These are phyloP conservation scores for Diutina catenulata DNA, from an alignment of 1,139 yeast genomes.

Conservation along the genomic window DNA sequence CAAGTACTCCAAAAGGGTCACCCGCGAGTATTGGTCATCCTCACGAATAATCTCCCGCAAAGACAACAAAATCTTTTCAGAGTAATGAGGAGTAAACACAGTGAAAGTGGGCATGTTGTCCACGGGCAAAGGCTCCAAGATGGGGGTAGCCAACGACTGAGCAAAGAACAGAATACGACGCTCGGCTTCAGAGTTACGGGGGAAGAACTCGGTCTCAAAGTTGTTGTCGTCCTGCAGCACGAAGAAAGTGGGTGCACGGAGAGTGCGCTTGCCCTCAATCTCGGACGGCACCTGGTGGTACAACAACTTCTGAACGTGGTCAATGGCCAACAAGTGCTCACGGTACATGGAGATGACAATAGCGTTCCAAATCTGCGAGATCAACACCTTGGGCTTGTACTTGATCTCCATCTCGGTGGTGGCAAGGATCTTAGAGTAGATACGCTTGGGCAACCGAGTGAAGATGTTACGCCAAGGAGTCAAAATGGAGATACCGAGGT, in stretches of 20 bases:
- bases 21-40: slow-evolving; percentile 97
- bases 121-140: slow-evolving; percentile 96
- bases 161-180: slow-evolving; percentile 99
- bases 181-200: slow-evolving; percentile 93
- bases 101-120: slow-evolving; percentile 99
- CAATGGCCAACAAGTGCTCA: slow-evolving; percentile 93
- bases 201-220: slow-evolving; percentile 92
- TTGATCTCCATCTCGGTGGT: slow-evolving; percentile 98
- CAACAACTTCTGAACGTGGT: slow-evolving; percentile 91
- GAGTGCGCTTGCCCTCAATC: slow-evolving; percentile 94
- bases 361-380: slow-evolving; percentile 98
- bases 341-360: slow-evolving; percentile 97
- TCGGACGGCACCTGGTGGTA: slow-evolving; percentile 98
- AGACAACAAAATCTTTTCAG: slow-evolving; percentile 90
- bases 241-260: slow-evolving; percentile 97
- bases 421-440: slow-evolving; percentile 92
- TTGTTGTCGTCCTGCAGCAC: slow-evolving; percentile 96
- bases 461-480: slow-evolving; percentile 99
- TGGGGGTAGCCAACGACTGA: slow-evolving; percentile 95
- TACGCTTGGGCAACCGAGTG: slow-evolving; percentile 96
- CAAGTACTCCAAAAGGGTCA: slow-evolving; percentile 87
- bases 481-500: slow-evolving; percentile 94
- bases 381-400: slow-evolving; percentile 95
- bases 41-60: slow-evolving; percentile 96
- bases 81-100: slow-evolving; percentile 94